Conservation (phyloP, 176 grass and related monocot genomes). For the Eleusine coracana region DNA sequence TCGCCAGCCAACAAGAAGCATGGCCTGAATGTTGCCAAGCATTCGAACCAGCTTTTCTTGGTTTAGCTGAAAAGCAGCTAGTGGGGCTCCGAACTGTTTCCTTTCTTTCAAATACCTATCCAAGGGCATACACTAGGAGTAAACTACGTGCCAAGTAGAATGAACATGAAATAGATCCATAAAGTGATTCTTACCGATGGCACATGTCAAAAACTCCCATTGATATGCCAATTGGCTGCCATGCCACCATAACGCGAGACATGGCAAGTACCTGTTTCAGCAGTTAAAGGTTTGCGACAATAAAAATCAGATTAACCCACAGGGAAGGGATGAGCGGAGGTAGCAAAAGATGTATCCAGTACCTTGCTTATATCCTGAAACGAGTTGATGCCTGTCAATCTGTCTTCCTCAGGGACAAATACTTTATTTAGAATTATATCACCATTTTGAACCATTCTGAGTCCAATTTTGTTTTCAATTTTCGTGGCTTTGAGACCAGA, state of each 20-base stretch:
- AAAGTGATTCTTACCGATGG: slow-evolving; percentile 53
- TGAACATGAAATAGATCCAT: background rate
- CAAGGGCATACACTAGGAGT: background rate
- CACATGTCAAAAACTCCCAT: slow-evolving; percentile 96
- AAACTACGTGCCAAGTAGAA: background rate
- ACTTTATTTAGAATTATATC: slow-evolving; percentile 84
- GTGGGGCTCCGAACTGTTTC: slow-evolving; percentile 88
- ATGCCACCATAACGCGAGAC: slow-evolving; percentile 82
- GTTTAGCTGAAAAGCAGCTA: slow-evolving; percentile 93
- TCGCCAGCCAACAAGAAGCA: slow-evolving; percentile 95
- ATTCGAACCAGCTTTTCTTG: slow-evolving; percentile 98
- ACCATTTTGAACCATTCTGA: slow-evolving; percentile 93
- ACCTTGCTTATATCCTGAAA: slow-evolving; percentile 95
- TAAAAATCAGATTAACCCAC: slow-evolving; percentile 2
- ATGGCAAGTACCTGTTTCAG: slow-evolving; percentile 74
- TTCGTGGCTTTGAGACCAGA: slow-evolving; percentile 80
- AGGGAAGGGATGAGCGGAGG: background rate
- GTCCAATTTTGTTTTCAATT: slow-evolving; percentile 95
- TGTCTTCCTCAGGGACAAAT: slow-evolving; percentile 91
- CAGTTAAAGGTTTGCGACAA: slow-evolving; percentile 1
- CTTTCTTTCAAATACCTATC: slow-evolving; percentile 93
- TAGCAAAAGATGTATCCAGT: slow-evolving; percentile 1
- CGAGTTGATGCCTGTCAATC: slow-evolving; percentile 69
- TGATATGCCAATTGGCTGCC: slow-evolving; percentile 91
- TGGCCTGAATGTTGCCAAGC: slow-evolving; percentile 94